Conservation (phyloP, 345 rosid genomes). For the Arabidopsis suecica region DNA sequence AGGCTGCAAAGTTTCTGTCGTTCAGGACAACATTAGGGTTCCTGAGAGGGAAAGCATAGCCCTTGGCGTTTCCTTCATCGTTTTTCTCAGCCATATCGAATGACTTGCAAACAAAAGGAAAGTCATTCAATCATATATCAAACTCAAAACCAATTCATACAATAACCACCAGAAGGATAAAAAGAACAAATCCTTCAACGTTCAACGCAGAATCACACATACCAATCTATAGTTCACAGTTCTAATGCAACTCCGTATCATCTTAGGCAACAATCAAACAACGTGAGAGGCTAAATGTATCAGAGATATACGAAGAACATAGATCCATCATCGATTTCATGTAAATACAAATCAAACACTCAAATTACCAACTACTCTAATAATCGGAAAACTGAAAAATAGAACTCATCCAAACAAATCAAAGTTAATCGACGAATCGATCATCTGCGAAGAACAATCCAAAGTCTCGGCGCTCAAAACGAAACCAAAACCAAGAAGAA, state of each 20-base stretch:
- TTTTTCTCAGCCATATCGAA: conserved; percentile 56
- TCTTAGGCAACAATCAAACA: conserved; percentile 14
- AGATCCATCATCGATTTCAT: conserved; percentile 28
- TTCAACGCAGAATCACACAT: conserved; percentile 1
- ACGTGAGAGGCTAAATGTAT: background rate
- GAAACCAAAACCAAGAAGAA: conserved; percentile 3
- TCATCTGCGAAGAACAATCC: conserved; percentile 29
- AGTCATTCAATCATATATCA: background rate
- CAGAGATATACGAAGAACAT: conserved; percentile 16
- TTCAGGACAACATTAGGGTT: conserved; percentile 56
- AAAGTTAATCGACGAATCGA: background rate
- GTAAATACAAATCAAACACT: conserved; percentile 4
- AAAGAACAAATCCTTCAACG: background rate
- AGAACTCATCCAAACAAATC: background rate
- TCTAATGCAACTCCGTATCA: conserved; percentile 16
- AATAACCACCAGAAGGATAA: background rate
- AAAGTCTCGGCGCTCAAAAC: conserved; percentile 23
- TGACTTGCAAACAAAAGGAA: conserved; percentile 10
- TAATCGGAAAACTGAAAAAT: background rate
- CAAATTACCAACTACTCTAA: conserved; percentile 9
- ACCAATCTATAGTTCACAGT: conserved; percentile 13
- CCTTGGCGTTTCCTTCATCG: conserved; percentile 45
- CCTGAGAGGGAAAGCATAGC: conserved; percentile 41
- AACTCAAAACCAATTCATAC: background rate
- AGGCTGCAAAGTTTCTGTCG: conserved; percentile 81